phyloP scores from a whole-genome alignment of 2,329 filamentous ascomycete genomes.

The Metarhizium humberi region DNA sequence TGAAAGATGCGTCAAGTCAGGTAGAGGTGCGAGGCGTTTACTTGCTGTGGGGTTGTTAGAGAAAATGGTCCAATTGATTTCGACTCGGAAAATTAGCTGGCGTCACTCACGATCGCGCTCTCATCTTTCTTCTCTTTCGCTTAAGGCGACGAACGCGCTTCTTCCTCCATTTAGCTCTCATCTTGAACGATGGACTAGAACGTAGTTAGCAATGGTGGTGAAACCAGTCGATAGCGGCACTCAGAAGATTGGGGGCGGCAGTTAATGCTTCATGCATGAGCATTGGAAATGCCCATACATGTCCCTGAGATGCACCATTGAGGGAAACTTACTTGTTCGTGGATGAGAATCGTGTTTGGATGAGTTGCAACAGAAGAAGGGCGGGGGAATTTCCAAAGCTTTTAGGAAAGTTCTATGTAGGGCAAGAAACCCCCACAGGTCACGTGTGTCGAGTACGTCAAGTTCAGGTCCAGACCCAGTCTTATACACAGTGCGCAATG shows the following conservation, averaged over 20 bases:
- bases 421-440: conserved; percentile 25
- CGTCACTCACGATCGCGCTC: conserved; percentile 82
- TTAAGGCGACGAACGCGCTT: conserved; percentile 99
- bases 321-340: conserved; percentile 27
- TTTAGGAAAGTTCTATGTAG: conserved; percentile 23
- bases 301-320: neutral
- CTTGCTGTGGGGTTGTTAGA: conserved; percentile 44
- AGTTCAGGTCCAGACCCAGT: neutral
- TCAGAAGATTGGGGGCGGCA: neutral
- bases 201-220: neutral
- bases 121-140: conserved; percentile 99
- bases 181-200: conserved; percentile 39
- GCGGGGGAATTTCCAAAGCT: conserved; percentile 19
- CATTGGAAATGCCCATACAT: neutral
- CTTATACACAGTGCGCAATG: neutral
- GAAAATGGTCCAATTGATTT: conserved; percentile 6
- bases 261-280: neutral
- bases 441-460: conserved; percentile 19
- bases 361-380: conserved; percentile 24
- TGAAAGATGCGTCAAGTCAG: conserved; percentile 41
- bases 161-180: conserved; percentile 99
- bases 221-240: neutral
- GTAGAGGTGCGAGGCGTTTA: conserved; percentile 55
- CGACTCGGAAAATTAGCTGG: neutral
- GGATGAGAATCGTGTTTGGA: conserved; percentile 37